Base-by-base conservation (phyloP, 257 asterid genomes). In the Eucommia ulmoides region DNA sequence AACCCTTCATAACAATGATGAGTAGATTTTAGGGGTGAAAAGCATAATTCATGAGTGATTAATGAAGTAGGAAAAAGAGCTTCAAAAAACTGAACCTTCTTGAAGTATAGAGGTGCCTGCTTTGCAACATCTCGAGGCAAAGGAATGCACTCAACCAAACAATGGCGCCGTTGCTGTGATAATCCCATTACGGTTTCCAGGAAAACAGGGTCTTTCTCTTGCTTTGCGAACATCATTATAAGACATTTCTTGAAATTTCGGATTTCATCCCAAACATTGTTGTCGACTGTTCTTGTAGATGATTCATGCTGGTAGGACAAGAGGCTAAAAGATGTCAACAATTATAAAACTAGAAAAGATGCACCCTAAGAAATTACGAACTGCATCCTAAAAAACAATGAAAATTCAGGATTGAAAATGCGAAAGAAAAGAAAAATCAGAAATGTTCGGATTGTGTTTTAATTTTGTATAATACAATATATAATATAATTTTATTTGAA, bases 231-330 rank as follows among this genome's bases (percentile, higher is more conserved):
- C 94, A 85, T 85, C 98, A 80, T 89, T 53, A 85, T 78, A 67
- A 89, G 74, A 79, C 98, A 89, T 66, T 89, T 89, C 86, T 89
- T 89, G 84, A 85, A 89, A 75, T 89, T 89, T 16, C 94, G 84
- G 18, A 85, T 73, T 67, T 89, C 98, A 66, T 80, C 79, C 96
- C 94, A 89, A 26, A 91, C 96, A 52, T 85, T 81, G 52, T 91
- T 77, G 11, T 91, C 96, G 1, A 91, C 79, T 9, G 72, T 65
- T 72, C 98, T 85, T 20, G 93, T 82, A 35, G 94, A 72, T 49
- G 78, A 57, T 72, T 91, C 98, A 55, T 89, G 98, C 98, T 89
- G 88, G 49, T 44, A 26, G 67, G 45, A 20, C 16, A 0, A 65
- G 50, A 55, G n/a, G 19, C 26, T 3, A 52, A 22, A 61, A 17